Conservation (phyloP, 2,329 filamentous ascomycete genomes). For the Trematosphaeria pertusa region DNA sequence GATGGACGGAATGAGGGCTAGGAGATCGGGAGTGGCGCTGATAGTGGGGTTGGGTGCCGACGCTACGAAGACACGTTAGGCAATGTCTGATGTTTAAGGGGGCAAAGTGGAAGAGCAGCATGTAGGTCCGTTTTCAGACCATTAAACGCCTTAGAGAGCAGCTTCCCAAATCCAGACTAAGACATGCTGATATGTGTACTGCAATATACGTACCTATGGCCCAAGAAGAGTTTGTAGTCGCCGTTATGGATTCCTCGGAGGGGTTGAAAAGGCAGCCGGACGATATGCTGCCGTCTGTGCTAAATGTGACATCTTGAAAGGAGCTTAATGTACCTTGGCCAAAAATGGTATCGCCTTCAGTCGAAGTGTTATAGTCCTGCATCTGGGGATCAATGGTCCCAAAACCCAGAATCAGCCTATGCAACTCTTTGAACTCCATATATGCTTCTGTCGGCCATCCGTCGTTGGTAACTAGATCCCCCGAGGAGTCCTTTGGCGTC, state of each 20-base stretch:
- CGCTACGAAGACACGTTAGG: too few relatives aligned
- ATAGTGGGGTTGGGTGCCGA: too few relatives aligned
- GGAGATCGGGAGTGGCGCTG: slow-evolving; percentile 30
- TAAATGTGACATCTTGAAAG: slow-evolving; percentile 36
- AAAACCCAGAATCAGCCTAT: slow-evolving; percentile 63
- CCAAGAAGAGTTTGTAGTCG: slow-evolving; percentile 59
- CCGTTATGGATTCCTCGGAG: slow-evolving; percentile 49
- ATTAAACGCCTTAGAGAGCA: too few relatives aligned
- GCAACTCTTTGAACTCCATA: slow-evolving; percentile 61
- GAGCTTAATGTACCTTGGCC: slow-evolving; percentile 52
- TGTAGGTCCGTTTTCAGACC: too few relatives aligned
- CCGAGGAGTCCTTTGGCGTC: slow-evolving; percentile 44
- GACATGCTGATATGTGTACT: too few relatives aligned
- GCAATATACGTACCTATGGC: slow-evolving; percentile 37
- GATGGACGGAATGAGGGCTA: slow-evolving; percentile 32
- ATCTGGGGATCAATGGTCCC: slow-evolving; percentile 66
- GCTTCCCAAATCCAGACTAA: too few relatives aligned
- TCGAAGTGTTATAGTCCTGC: slow-evolving; percentile 60
- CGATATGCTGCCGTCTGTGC: slow-evolving; percentile 51
- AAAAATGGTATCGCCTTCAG: slow-evolving; percentile 63
- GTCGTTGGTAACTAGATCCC: slow-evolving; percentile 57
- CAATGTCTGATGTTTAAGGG: too few relatives aligned
- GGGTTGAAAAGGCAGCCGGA: slow-evolving; percentile 63
- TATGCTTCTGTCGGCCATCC: slow-evolving; percentile 71
- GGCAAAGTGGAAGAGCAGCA: too few relatives aligned